Percentiles rank a stretch among this genome's conserved stretches.
Evolutionary conservation across 257 asterid genomes (phyloP).

Genomic region (Solanum peruvianum): DNA sequence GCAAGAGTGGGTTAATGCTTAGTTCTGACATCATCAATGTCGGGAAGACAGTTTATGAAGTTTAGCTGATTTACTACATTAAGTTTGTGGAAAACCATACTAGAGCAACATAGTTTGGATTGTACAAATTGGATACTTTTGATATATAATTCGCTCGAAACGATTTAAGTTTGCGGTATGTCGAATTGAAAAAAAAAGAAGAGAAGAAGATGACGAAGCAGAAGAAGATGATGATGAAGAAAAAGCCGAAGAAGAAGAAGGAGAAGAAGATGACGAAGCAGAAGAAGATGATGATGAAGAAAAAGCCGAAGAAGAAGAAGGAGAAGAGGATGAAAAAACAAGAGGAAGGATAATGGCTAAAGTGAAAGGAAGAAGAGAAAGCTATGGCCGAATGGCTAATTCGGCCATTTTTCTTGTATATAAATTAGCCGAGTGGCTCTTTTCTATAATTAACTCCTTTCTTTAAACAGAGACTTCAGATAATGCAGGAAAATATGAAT

Average conservation of each 20-base stretch:
- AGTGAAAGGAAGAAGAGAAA: background rate
- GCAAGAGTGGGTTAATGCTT: background rate
- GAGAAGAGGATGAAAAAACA: background rate
- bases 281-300: background rate
- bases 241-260: background rate
- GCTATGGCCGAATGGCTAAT: background rate
- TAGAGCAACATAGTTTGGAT: background rate
- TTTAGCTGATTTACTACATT: background rate
- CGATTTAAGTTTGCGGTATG: background rate
- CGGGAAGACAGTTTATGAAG: background rate
- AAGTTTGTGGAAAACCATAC: background rate
- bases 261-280: background rate
- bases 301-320: background rate
- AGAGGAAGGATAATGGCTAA: background rate
- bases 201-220: background rate
- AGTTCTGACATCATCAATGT: background rate
- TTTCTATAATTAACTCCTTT: background rate
- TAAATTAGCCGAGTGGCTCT: background rate
- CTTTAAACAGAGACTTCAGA: background rate
- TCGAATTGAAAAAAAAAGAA: background rate
- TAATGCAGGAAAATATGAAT: background rate
- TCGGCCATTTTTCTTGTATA: background rate
- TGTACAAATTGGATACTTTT: background rate
- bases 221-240: background rate
- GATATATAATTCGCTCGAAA: background rate